phyloP scores from a whole-genome alignment of 2,329 filamentous ascomycete species.

The Neonectria faginata region DNA sequence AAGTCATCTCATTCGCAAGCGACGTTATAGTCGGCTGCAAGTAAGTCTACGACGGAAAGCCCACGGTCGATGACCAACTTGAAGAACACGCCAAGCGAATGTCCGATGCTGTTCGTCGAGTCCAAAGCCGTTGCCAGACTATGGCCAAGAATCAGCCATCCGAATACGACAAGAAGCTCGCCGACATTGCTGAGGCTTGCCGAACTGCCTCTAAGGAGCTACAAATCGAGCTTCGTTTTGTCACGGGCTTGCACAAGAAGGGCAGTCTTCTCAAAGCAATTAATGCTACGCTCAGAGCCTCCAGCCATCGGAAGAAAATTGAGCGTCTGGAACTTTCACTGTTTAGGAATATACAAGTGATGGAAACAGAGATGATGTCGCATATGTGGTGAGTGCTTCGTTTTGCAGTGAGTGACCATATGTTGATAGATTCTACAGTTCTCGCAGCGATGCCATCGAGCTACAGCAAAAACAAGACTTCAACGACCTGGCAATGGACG shows the following conservation, averaged over 20 bases:
- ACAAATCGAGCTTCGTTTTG: not conserved
- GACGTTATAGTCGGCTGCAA: constrained; percentile 5
- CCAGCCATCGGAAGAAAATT: constrained; percentile 19
- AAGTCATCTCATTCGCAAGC: constrained; percentile 28
- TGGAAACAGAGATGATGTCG: constrained; percentile 19
- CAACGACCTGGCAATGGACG: not conserved
- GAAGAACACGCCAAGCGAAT: constrained; percentile 1
- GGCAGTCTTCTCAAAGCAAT: not conserved
- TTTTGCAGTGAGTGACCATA: not conserved
- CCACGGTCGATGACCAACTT: constrained; percentile 5
- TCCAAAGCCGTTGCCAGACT: constrained; percentile 1
- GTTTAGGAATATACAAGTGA: constrained; percentile 1
- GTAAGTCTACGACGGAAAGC: constrained; percentile 13
- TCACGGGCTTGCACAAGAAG: not conserved
- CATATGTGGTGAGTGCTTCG: constrained; percentile 13
- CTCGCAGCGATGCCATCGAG: constrained; percentile 6
- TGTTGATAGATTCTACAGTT: constrained; percentile 1
- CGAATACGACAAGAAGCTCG: constrained; percentile 3
- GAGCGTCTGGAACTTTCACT: constrained; percentile 4
- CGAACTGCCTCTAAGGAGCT: constrained; percentile 1
- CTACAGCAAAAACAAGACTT: not conserved
- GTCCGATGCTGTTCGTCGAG: not conserved
- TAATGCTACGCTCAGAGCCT: not conserved
- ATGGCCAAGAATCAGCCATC: not conserved
- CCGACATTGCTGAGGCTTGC: constrained; percentile 7